A percentile compares a stretch with the other conserved stretches of the same genome.
Evolutionary conservation across 176 grass and related monocot genomes (phyloP).

Genomic region (sorghum (Sorghum bicolor)): DNA sequence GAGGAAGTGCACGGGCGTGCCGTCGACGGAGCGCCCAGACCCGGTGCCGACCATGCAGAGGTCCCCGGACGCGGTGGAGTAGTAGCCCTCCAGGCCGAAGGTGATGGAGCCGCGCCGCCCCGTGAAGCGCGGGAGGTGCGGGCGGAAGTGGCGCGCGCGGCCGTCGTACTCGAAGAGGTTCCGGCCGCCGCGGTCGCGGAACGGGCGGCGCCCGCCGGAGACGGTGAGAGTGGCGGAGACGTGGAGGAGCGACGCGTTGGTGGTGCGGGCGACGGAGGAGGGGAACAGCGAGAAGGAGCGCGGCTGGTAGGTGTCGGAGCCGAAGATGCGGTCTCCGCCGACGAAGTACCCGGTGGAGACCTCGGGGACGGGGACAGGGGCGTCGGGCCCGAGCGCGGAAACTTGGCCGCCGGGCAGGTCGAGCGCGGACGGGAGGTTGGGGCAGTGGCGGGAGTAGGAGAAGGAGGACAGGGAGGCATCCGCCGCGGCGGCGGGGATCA

Average conservation of each 20-base stretch:
- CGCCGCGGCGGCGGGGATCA: slow-evolving; percentile 4
- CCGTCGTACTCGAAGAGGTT: slow-evolving; percentile 26
- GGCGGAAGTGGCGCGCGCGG: slow-evolving; percentile 26
- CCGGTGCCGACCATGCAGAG: slow-evolving; percentile 86
- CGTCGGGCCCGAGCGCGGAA: neutral
- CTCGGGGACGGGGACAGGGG: slow-evolving; percentile 12
- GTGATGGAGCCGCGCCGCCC: slow-evolving; percentile 25
- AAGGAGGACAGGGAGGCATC: neutral
- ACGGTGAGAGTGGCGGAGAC: slow-evolving; percentile 59
- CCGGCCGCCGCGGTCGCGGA: neutral
- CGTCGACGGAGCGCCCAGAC: slow-evolving; percentile 35
- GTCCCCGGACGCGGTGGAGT: slow-evolving; percentile 48
- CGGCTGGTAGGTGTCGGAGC: slow-evolving; percentile 16
- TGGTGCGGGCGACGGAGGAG: slow-evolving; percentile 40
- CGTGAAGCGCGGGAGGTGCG: slow-evolving; percentile 39
- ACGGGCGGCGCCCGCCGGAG: slow-evolving; percentile 10
- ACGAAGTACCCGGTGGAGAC: slow-evolving; percentile 66
- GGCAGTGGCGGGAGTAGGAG: slow-evolving; percentile 55
- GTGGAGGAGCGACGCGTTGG: slow-evolving; percentile 40
- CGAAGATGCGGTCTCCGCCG: slow-evolving; percentile 39
- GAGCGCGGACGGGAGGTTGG: slow-evolving; percentile 2
- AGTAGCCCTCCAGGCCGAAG: slow-evolving; percentile 71
- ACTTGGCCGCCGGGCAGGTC: slow-evolving; percentile 25
- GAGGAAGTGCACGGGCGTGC: slow-evolving; percentile 33
- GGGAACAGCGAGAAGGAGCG: slow-evolving; percentile 55